Base-by-base conservation (phyloP, 331 rosid genomes). In the Malus hybrid region DNA sequence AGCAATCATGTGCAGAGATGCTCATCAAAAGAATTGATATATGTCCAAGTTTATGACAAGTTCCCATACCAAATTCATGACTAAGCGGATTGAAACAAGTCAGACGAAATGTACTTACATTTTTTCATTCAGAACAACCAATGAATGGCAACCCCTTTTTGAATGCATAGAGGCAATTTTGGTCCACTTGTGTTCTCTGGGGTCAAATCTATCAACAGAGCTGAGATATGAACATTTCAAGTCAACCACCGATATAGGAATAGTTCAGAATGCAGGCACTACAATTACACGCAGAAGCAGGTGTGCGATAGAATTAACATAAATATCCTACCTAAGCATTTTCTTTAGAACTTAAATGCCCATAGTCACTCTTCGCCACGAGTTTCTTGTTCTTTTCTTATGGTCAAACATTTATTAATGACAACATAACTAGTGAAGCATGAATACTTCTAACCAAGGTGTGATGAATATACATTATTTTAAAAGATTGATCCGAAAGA, bases 191-290 rank as follows among this genome's bases (percentile, higher is more conserved):
- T 89, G 95, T 71, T 86, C 97, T 79, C 98, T 85, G 39, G 91
- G 88, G 81, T 93, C 98, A 75, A 93, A 93, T 82, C 88, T 89
- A 83, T 93, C 98, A 19, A 88, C 93, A 54, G 97, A 83, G 31
- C 98, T 90, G 91, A 79, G 69, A 74, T 70, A 42, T n/a, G 46
- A 71, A 65, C 65, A 22, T 33, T 24, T 50, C 42, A 32, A 44
- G 31, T 66, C 34, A 74, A 55, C 60, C 31, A 44, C 32, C 16
- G 36, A 44, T 42, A 6, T 57, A 56, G 65, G 15, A 54, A 48
- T 5, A 14, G 27, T 60, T 29, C 74, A 56, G 75, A n/a, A 32
- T 71, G 36, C 14, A 54, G 48, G 48, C 48, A 42, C 48, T 42
- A 42, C 48, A 42, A 42, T 42, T 42, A 42, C 14, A 42, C 5